Conservation (phyloP, 306 rosid species). For the Glycyrrhiza uralensis region DNA sequence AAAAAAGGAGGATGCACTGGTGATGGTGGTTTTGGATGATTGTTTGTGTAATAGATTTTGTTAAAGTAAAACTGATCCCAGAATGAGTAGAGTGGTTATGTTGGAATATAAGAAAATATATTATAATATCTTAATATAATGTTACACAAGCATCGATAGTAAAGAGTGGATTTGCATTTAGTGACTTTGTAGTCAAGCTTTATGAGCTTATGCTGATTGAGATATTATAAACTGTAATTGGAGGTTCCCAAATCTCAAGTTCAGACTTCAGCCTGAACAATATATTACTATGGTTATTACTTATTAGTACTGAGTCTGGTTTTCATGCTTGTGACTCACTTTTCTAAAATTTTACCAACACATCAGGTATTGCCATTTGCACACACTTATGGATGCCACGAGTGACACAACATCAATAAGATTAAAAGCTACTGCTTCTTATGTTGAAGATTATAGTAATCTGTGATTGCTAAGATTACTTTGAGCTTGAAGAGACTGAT, state of each 20-base stretch:
- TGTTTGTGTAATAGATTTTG: not conserved
- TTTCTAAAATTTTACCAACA: no score
- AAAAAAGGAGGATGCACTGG: no score
- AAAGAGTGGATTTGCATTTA: not conserved
- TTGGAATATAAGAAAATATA: no score
- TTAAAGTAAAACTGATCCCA: not conserved
- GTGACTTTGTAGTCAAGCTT: slow-evolving; percentile 6
- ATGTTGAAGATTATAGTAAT: not conserved
- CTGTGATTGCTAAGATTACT: not conserved
- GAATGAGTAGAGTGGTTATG: not conserved
- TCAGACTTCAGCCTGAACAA: not conserved
- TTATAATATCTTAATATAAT: no score
- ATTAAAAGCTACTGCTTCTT: not conserved
- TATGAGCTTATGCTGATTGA: not conserved
- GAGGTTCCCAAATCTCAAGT: not conserved
- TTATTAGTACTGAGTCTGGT: not conserved
- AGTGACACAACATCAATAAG: not conserved
- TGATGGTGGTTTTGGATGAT: no score
- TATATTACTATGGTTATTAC: no score
- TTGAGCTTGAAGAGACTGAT: slow-evolving; percentile 1
- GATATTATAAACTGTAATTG: not conserved
- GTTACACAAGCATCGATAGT: no score
- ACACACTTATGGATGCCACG: not conserved
- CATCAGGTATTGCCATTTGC: no score
- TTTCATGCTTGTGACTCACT: not conserved